These are phyloP conservation scores for Globisporangium sylvaticum DNA, from an alignment of 352 stramenopile genomes.

Conservation along the genomic window DNA sequence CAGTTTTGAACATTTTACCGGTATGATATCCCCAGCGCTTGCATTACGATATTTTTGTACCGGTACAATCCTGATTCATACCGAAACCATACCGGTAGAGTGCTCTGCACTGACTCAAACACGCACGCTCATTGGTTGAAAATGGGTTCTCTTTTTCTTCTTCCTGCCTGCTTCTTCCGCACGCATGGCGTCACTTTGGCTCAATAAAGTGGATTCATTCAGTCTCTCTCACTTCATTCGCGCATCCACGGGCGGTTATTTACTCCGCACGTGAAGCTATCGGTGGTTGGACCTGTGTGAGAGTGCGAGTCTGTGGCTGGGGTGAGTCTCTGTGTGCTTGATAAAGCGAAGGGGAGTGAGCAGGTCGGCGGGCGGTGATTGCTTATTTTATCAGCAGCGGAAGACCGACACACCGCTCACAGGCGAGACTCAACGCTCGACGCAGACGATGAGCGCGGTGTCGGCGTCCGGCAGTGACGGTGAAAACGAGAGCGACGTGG, in stretches of 20 bases:
- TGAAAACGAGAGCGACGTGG: slow-evolving; percentile 8
- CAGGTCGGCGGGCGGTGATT: not conserved
- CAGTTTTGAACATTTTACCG: too few species aligned
- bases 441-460: slow-evolving; percentile 3
- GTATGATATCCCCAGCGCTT: too few species aligned
- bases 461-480: not conserved
- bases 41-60: too few species aligned
- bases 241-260: not conserved
- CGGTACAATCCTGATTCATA: too few species aligned
- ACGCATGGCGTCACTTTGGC: not conserved
- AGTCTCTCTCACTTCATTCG: not conserved
- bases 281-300: not conserved
- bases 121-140: not conserved
- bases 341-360: not conserved
- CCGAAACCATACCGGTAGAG: too few species aligned
- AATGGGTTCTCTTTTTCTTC: not conserved
- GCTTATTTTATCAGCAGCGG: not conserved
- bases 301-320: not conserved
- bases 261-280: not conserved
- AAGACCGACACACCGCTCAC: not conserved
- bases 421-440: not conserved
- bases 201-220: not conserved
- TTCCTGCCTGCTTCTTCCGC: not conserved
- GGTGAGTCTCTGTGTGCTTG: not conserved
- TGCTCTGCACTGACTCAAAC: not conserved